Conservation (phyloP, 2,329 filamentous ascomycete species). For the Bipolaris zeicola region DNA sequence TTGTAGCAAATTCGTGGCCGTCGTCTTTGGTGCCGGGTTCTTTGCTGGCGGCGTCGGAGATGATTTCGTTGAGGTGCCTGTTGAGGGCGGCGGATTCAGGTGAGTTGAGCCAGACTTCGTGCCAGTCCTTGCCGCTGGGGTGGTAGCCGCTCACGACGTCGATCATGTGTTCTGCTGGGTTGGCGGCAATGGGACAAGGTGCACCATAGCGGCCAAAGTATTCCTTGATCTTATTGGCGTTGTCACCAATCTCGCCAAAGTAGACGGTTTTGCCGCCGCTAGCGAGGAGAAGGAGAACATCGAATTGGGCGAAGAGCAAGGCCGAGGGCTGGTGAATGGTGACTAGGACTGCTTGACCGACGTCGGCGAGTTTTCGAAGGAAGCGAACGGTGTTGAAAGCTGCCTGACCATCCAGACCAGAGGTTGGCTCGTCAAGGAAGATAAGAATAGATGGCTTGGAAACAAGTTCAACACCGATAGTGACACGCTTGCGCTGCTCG, state of each 20-base stretch:
- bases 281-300: slow-evolving; percentile 75
- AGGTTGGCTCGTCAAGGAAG: slow-evolving; percentile 77
- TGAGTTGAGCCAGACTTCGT: slow-evolving; percentile 48
- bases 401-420: slow-evolving; percentile 71
- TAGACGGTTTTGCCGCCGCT: slow-evolving; percentile 80
- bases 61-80: slow-evolving; percentile 46
- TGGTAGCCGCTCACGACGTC: slow-evolving; percentile 63
- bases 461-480: slow-evolving; percentile 64
- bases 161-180: slow-evolving; percentile 75
- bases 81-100: slow-evolving; percentile 41
- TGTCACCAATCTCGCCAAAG: slow-evolving; percentile 77
- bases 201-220: slow-evolving; percentile 58
- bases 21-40: slow-evolving; percentile 47
- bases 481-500: slow-evolving; percentile 67
- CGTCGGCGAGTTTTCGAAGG: slow-evolving; percentile 71
- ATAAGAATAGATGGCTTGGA: slow-evolving; percentile 67
- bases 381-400: slow-evolving; percentile 76
- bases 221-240: slow-evolving; percentile 68
- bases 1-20: slow-evolving; percentile 43
- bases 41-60: slow-evolving; percentile 47
- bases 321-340: slow-evolving; percentile 88
- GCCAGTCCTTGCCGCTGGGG: slow-evolving; percentile 49
- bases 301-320: slow-evolving; percentile 80
- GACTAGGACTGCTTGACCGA: slow-evolving; percentile 81
- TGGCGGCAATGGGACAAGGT: slow-evolving; percentile 56